Percentiles rank a stretch among this genome's conserved stretches.
These are phyloP conservation scores for Petrea volubilis DNA, from an alignment of 257 asterid genomes.

Conservation along the genomic window DNA sequence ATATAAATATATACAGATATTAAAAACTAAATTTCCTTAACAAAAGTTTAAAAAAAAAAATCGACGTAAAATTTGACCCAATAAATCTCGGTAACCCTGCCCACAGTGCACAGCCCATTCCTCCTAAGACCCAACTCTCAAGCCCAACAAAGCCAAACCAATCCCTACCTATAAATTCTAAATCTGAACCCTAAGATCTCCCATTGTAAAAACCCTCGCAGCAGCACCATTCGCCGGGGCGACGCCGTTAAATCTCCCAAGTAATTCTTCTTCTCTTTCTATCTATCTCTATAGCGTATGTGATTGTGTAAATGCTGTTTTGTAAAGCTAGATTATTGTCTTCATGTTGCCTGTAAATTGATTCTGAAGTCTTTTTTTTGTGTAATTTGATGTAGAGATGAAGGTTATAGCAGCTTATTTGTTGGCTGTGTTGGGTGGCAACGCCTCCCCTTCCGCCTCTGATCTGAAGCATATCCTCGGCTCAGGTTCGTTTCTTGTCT, in stretches of 20 bases:
- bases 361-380: background rate
- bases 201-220: conserved; percentile 13
- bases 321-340: background rate
- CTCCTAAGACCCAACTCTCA: background rate
- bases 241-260: conserved; percentile 6
- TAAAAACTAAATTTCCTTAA: too few species aligned
- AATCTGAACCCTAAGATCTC: background rate
- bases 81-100: too few species aligned
- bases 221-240: conserved; percentile 22
- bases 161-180: conserved; percentile 19
- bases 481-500: conserved; percentile 31
- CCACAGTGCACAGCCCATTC: too few species aligned
- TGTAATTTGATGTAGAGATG: conserved; percentile 36
- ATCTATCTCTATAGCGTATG: too few species aligned
- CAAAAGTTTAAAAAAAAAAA: too few species aligned
- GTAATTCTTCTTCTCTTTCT: background rate
- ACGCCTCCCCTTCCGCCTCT: conserved; percentile 41
- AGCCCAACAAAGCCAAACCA: background rate
- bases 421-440: conserved; percentile 63
- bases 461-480: conserved; percentile 42
- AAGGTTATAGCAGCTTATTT: conserved; percentile 53
- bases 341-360: background rate
- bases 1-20: too few species aligned
- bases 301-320: background rate
- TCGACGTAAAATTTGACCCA: too few species aligned